These are phyloP conservation scores for Lactifluus echinatus DNA, from an alignment of 768 basidiomycete species.

Conservation along the genomic window DNA sequence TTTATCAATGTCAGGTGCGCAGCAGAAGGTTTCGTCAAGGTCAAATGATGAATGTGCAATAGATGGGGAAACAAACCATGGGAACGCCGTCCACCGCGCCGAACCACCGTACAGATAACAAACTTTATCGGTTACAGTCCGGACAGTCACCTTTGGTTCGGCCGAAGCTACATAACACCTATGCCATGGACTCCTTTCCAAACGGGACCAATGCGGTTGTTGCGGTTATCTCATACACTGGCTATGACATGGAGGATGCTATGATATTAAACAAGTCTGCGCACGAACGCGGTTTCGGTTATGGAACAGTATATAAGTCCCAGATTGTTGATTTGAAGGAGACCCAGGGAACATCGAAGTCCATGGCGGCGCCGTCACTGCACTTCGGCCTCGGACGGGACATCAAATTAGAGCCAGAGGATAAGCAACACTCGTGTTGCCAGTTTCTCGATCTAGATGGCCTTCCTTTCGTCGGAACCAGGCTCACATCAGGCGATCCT, in stretches of 20 bases:
- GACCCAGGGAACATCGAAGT: conserved; percentile 55
- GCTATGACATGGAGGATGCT: conserved; percentile 99
- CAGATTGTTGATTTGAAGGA: conserved; percentile 87
- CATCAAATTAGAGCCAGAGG: conserved; percentile 46
- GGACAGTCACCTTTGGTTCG: conserved; percentile 95
- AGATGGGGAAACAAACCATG: conserved; percentile 99
- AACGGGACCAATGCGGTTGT: conserved; percentile 98
- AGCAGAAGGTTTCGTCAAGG: neutral
- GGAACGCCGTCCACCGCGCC: conserved; percentile 93
- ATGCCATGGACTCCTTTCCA: conserved; percentile 98
- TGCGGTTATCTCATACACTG: conserved; percentile 99
- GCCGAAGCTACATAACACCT: conserved; percentile 82
- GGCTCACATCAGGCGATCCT: conserved; percentile 63
- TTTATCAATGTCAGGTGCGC: conserved; percentile 83
- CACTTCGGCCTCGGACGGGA: conserved; percentile 88
- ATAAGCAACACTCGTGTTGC: conserved; percentile 34
- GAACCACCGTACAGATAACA: conserved; percentile 93
- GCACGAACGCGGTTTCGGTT: conserved; percentile 95
- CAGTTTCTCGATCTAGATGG: conserved; percentile 74
- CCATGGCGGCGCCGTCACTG: conserved; percentile 49
- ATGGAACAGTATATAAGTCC: conserved; percentile 95
- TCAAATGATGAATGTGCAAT: neutral
- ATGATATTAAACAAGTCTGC: conserved; percentile 99
- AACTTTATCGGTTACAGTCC: conserved; percentile 90
- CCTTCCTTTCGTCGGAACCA: conserved; percentile 67